These are phyloP conservation scores for Puccinia horiana DNA, from an alignment of 1,284 basidiomycete genomes.

Conservation along the genomic window DNA sequence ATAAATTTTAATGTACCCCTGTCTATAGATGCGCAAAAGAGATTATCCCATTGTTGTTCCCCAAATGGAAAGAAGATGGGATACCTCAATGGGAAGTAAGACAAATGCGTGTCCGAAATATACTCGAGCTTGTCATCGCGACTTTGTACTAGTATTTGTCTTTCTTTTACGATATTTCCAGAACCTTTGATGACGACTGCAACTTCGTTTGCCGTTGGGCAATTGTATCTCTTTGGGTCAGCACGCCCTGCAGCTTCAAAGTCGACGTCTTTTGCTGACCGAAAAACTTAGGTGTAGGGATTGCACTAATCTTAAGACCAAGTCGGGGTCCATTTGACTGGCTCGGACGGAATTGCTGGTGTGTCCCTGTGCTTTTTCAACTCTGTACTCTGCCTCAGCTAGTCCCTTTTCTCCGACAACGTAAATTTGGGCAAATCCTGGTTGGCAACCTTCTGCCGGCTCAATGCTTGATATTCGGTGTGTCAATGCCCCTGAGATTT, in stretches of 20 bases:
- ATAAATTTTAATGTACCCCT: too few species aligned
- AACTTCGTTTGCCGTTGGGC: background rate
- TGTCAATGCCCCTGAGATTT: too few species aligned
- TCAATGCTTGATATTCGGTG: background rate
- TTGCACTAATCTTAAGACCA: too few species aligned
- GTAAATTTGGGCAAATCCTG: slow-evolving; percentile 20
- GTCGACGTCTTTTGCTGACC: background rate
- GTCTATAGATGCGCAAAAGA: background rate
- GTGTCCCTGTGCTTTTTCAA: background rate
- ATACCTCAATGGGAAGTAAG: slow-evolving; percentile 10
- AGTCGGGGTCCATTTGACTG: too few species aligned
- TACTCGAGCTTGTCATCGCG: background rate
- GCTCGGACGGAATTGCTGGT: background rate
- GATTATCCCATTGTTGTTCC: slow-evolving; percentile 6
- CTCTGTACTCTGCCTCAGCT: background rate
- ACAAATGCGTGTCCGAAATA: too few species aligned
- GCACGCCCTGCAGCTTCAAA: background rate
- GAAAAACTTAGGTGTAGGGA: background rate
- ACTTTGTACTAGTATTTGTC: background rate
- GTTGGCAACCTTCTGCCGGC: background rate
- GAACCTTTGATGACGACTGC: background rate
- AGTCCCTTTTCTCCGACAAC: background rate
- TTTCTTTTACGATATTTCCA: background rate
- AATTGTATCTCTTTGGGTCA: background rate
- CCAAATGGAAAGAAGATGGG: slow-evolving; percentile 33